These are phyloP conservation scores for Trametes sp. DNA, from an alignment of 1,284 basidiomycete species.

Conservation along the genomic window DNA sequence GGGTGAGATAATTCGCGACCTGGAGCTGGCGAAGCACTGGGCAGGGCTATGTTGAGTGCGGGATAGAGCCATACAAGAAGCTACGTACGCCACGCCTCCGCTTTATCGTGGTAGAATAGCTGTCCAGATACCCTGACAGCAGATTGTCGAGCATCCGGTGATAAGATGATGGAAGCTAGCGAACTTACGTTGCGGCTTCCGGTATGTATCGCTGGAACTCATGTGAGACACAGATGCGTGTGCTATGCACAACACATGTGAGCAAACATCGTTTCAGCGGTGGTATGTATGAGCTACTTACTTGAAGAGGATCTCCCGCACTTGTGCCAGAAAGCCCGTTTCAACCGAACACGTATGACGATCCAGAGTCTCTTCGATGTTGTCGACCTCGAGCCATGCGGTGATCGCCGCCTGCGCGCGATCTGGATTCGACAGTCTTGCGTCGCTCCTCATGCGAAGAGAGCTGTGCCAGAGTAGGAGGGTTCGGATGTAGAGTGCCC, in stretches of 20 bases:
- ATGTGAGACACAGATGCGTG: slow-evolving; percentile 72
- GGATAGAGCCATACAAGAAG: neutral
- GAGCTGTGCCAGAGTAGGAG: slow-evolving; percentile 79
- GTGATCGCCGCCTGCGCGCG: slow-evolving; percentile 67
- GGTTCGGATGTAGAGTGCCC: slow-evolving; percentile 71
- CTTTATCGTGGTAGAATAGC: slow-evolving; percentile 66
- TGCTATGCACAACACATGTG: slow-evolving; percentile 46
- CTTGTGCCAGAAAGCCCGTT: slow-evolving; percentile 68
- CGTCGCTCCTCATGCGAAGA: slow-evolving; percentile 60
- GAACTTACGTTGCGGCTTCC: slow-evolving; percentile 60
- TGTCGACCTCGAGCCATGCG: slow-evolving; percentile 76
- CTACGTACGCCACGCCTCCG: slow-evolving; percentile 76
- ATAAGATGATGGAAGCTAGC: neutral
- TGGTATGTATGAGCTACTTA: slow-evolving; percentile 43
- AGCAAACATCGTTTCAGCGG: no score
- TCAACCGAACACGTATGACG: slow-evolving; percentile 71
- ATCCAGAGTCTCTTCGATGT: slow-evolving; percentile 66
- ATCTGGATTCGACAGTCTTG: slow-evolving; percentile 50
- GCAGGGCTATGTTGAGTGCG: neutral
- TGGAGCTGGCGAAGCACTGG: slow-evolving; percentile 62
- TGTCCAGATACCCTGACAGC: slow-evolving; percentile 25
- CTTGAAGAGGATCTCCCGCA: slow-evolving; percentile 79
- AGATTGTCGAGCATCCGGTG: no score
- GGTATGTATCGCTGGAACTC: slow-evolving; percentile 74
- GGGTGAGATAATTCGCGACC: slow-evolving; percentile 55